Evolutionary conservation across 805 yeast species (phyloP), one percentile per base, ranked within the genome.

Genomic region (Monosporozyma aerobia): DNA sequence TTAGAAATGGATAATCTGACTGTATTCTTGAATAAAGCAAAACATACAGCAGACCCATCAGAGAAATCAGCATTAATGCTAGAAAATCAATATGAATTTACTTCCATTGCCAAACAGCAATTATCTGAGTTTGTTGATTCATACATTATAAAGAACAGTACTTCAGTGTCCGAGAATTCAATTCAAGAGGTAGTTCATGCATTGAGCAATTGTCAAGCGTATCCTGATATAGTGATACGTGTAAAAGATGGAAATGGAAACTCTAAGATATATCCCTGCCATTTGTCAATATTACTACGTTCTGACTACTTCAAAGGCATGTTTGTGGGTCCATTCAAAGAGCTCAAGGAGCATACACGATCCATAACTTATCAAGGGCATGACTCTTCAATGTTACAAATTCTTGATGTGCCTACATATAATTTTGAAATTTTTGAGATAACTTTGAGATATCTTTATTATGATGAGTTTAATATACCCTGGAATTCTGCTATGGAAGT

Each of bases 291-390:
- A 48, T 62, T 87, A 25, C 65, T 75, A 5, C 68, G 90, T 43
- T 77, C 86, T 2, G 84, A 79, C 45, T 86, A 83, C 64, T 87
- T 79, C 60, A 78, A 74, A 50, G 75, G 80, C 2, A 77, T 85
- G 83, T 80, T 87, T 61, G 63, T 71, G 9, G 80, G 87, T 1
- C 63, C 74, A 1, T 78, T 78, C 53, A 54, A 62, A 3, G 81
- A 77, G 63, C 5, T 22, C 52, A 14, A 51, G 13, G 40, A 49
- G 48, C 44, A 49, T 32, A 32, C 51, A 25, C 45, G 50, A 49
- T 23, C 32, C 13, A 37, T 33, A 7, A 43, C 43, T 27, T 5
- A 25, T 7, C 16, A 22, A 14, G 22, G 23, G 29, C n/a, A 22
- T 23, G n/a, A 19, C 32, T 33, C 56, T 19, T 56, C 75, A 0